Evolutionary conservation across 768 basidiomycete genomes (phyloP), one percentile per base, ranked within the genome.

Genomic region (Serendipita sp.): DNA sequence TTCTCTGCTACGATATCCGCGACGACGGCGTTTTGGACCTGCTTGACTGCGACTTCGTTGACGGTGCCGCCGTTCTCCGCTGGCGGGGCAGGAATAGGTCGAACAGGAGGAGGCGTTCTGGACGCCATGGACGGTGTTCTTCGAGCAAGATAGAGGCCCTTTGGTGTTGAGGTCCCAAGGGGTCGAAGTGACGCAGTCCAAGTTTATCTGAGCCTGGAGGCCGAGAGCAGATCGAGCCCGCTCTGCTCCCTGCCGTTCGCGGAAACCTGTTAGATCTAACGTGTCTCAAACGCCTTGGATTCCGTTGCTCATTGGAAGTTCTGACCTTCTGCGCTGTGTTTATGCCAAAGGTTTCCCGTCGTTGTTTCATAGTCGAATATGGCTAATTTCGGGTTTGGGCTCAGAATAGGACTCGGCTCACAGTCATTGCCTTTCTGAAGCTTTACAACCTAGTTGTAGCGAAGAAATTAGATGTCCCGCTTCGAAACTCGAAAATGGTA

Each of bases 51-150:
- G 30, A 37, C 34, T 37, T 37, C 56, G 56, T 28, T 37, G 28
- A 28, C 56, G 56, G 24, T 60, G 56, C 28, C n/a, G 8, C 16
- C 34, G 16, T 60, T 37, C 16, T 28, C 28, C 10, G 35, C 56
- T 60, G 56, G 56, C 28, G 56, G 5, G 16, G 56, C 5, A n/a
- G 56, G 56, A n/a, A 60, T 37, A 34, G 56, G 56, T 30, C 56
- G 56, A 38, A 30, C 18, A 28, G 56, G 56, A 28, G 56, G 56
- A 37, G 56, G 56, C 56, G 56, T 60, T 30, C 56, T 32, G 4
- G 56, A 60, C 56, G 56, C 56, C 56, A 60, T 60, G 48, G n/a
- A 51, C 5, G 30, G 48, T 41, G 13, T 41, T 51, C 48, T 51
- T 51, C 30, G n/a, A 51, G 48, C 48, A 32, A 32, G 10, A 35